Evolutionary conservation across 2,329 filamentous ascomycete species (phyloP), one percentile per base, ranked within the genome.

Genomic region (Ophiostoma tasmaniense): DNA sequence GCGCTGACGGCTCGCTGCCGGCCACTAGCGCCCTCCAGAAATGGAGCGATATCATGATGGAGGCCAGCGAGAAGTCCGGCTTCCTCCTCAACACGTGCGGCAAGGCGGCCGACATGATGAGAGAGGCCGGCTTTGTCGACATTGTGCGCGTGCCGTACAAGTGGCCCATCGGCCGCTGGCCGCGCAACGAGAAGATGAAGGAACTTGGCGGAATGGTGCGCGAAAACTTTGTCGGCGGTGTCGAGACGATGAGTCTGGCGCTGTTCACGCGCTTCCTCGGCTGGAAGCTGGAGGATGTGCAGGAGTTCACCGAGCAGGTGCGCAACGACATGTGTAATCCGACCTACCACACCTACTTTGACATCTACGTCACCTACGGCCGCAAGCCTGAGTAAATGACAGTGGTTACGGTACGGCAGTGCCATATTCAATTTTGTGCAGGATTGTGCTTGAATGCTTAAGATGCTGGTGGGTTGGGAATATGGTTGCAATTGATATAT

Each of bases 151-250:
- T 73, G 28, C 73, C 72, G 20, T 73, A 75, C 70, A 77, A 78
- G 72, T 78, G 78, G 75, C 79, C 79, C n/a, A 75, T 76, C 64
- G 78, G 79, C 52, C 72, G 74, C 6, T 81, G 79, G 79, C 76
- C 79, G 37, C 75, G 75, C 59, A 75, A 78, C 67, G 64, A 69
- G 2, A 73, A 74, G 68, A 73, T 77, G 70, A 80, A 79, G 73
- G 74, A 78, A 71, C 72, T 79, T 17, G 79, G 79, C 8, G 68
- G 69, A 10, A 78, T 77, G 74, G 73, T 74, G 30, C 70, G 74
- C 17, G 74, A 76, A 62, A 78, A 78, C 59, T 73, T 78, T 28
- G 64, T 71, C 64, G 72, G 70, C 42, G 78, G 77, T 6, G 73
- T 76, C 25, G 77, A 80, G 72, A 75, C 76, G 3, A 76, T 80